Evolutionary conservation across 2,329 filamentous ascomycete species (phyloP).

Genomic region (Exserohilum rostratum): DNA sequence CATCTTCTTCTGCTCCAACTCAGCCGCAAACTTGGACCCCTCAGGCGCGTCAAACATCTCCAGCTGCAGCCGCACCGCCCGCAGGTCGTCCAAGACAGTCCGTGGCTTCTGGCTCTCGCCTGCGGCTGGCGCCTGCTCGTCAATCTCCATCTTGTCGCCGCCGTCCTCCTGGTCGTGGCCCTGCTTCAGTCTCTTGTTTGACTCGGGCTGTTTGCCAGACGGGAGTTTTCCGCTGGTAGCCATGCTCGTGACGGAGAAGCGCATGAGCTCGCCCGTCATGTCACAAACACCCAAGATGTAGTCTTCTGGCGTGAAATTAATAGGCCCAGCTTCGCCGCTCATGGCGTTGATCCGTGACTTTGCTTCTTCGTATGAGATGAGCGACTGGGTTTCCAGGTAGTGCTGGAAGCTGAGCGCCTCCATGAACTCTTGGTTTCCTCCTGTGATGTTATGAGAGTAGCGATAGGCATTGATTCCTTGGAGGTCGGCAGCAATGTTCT

Average conservation of each 20-base stretch:
- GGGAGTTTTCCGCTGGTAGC: constrained; percentile 70
- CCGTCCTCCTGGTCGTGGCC: constrained; percentile 21
- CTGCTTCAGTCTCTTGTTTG: constrained; percentile 45
- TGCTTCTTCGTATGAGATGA: constrained; percentile 73
- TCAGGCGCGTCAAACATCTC: constrained; percentile 70
- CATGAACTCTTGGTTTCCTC: constrained; percentile 89
- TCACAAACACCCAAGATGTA: constrained; percentile 93
- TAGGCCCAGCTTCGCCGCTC: constrained; percentile 51
- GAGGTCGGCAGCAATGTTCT: constrained; percentile 72
- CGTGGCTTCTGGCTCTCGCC: constrained; percentile 50
- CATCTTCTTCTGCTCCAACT: constrained; percentile 76
- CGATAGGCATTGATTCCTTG: constrained; percentile 80
- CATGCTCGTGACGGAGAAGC: constrained; percentile 88
- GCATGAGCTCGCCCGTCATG: constrained; percentile 94
- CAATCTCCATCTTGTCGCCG: constrained; percentile 46
- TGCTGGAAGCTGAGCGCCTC: constrained; percentile 89
- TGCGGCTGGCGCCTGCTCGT: constrained; percentile 30
- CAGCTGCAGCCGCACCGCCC: constrained; percentile 75
- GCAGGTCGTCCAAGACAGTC: constrained; percentile 79
- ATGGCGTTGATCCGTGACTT: constrained; percentile 45
- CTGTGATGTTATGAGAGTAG: constrained; percentile 77
- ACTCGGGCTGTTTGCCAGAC: constrained; percentile 37
- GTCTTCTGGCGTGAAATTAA: constrained; percentile 77
- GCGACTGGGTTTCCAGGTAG: constrained; percentile 77
- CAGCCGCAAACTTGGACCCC: constrained; percentile 61